Evolutionary conservation across 768 basidiomycete genomes (phyloP), one percentile per base, ranked within the genome.

Genomic region (Suillus tomentosus): DNA sequence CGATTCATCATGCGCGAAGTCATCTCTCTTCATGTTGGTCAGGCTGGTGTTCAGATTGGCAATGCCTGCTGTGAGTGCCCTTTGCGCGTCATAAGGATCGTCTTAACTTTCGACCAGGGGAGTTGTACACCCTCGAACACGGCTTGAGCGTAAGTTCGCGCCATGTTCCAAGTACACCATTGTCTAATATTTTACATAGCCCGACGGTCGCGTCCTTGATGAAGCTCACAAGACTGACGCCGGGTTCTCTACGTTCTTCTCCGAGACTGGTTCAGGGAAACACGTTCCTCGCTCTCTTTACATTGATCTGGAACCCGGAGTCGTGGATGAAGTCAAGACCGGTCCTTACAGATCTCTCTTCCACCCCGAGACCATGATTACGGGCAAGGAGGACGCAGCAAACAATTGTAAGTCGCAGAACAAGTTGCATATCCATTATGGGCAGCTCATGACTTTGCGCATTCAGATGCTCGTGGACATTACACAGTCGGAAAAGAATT

Each of bases 401-500:
- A 99, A 97, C 85, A 99, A 99, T 79, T 99, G 95, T 95, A 75
- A 76, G 87, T 77, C n/a, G 24, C 64, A 53, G 62, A 47, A 31
- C 51, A 53, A 31, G 51, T 63, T 48, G 3, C n/a, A 31, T 36
- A 27, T 45, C 36, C 19, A 11, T 22, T 47, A 10, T 56, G 62
- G 57, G 50, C n/a, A 45, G n/a, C 42, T 65, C 45, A 73, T 70
- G 60, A 47, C 47, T 60, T 51, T 43, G 60, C 63, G 27, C 42
- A 43, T 54, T 48, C 68, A 97, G 96, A 98, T 80, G 96, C 96
- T 68, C 95, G 96, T 78, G 96, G 96, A 67, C 96, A 99, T 81
- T 98, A 98, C 81, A 98, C 97, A 67, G 88, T 99, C 73, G 97
- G 97, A 72, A 99, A 99, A 81, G 97, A 99, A 78, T 88, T 95